Percentiles rank a stretch among this genome's conserved stretches.
Evolutionary conservation across 1,284 basidiomycete genomes (phyloP).

Genomic region (Agroathelia rolfsii): DNA sequence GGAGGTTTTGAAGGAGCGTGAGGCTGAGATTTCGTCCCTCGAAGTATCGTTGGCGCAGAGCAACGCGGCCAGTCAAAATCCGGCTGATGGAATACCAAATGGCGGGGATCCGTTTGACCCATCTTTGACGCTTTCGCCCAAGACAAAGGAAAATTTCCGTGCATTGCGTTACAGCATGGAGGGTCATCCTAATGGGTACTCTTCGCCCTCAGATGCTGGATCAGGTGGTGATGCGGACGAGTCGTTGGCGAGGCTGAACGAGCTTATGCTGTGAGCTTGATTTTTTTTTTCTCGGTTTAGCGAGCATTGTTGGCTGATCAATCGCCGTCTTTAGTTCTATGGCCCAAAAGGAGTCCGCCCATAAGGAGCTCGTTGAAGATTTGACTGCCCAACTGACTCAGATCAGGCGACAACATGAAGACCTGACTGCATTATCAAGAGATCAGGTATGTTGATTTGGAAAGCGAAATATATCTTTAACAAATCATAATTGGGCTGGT

Average conservation of each 20-base stretch:
- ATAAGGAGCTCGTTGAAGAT: slow-evolving; percentile 67
- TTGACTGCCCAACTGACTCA: slow-evolving; percentile 59
- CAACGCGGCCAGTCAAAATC: slow-evolving; percentile 20
- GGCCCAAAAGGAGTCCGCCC: slow-evolving; percentile 87
- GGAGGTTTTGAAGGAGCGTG: slow-evolving; percentile 80
- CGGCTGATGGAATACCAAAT: too few species aligned
- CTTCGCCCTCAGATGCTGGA: slow-evolving; percentile 18
- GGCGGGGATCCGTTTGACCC: slow-evolving; percentile 16
- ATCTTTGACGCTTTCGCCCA: slow-evolving; percentile 41
- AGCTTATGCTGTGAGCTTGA: slow-evolving; percentile 65
- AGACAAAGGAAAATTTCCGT: slow-evolving; percentile 61
- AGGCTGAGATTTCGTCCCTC: slow-evolving; percentile 73
- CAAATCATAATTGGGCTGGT: slow-evolving; percentile 4
- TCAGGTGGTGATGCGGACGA: slow-evolving; percentile 48
- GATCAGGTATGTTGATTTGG: slow-evolving; percentile 51
- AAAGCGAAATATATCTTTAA: not conserved
- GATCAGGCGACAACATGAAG: slow-evolving; percentile 70
- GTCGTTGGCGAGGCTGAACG: slow-evolving; percentile 67
- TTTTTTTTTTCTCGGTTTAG: slow-evolving; percentile 4
- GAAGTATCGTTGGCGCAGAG: slow-evolving; percentile 59
- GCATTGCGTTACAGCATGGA: slow-evolving; percentile 58
- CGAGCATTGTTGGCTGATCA: too few species aligned
- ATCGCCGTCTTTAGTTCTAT: slow-evolving; percentile 54
- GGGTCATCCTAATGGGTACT: slow-evolving; percentile 28
- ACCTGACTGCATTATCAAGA: slow-evolving; percentile 65